Evolutionary conservation across 2,329 filamentous ascomycete genomes (phyloP), one percentile per base, ranked within the genome.

Genomic region (Sporothrix brasiliensis): DNA sequence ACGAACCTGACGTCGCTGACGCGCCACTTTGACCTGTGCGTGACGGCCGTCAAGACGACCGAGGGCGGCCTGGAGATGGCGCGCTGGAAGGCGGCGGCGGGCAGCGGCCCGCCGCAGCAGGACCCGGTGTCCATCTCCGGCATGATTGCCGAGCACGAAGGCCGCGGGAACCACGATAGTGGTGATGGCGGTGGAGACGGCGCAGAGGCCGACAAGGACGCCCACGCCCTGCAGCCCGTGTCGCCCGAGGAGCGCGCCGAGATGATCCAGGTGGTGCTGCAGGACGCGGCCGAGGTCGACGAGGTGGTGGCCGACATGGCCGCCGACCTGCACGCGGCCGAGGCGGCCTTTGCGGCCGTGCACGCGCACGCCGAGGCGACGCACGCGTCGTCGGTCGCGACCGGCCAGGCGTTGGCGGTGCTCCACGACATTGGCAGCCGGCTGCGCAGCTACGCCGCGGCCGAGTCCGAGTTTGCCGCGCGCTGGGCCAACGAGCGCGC

Each of bases 21-120:
- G 9, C 88, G 87, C 34, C 94, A 98, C 80, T 97, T 97, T 78
- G 94, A 98, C 79, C 88, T 97, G 74, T 97, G 94, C 79, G 92
- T 97, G 16, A 94, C 91, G 0, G 94, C 94, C 0, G 90, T 97
- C 56, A 92, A 93, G 72, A 93, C 94, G 67, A 97, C 94, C 3
- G 93, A 97, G 81, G 91, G 91, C 41, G 91, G 90, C 5, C 88
- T 89, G 14, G 90, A 88, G 5, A 83, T 89, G 60, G 91, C 90
- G 6, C 87, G 89, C 13, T 86, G 87, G 67, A 90, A 88, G 73
- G 90, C 88, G 0, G 90, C 89, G 16, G n/a, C 16, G 50, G 21
- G 86, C 41, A 86, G 78, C 76, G 84, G 78, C 75, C 86, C 77
- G 85, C 70, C 77, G 61, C 73, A 76, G 70, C 13, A 85, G 79